Evolutionary conservation across 2,329 filamentous ascomycete species (phyloP), one percentile per base, ranked within the genome.

Genomic region (Fusarium sp.): DNA sequence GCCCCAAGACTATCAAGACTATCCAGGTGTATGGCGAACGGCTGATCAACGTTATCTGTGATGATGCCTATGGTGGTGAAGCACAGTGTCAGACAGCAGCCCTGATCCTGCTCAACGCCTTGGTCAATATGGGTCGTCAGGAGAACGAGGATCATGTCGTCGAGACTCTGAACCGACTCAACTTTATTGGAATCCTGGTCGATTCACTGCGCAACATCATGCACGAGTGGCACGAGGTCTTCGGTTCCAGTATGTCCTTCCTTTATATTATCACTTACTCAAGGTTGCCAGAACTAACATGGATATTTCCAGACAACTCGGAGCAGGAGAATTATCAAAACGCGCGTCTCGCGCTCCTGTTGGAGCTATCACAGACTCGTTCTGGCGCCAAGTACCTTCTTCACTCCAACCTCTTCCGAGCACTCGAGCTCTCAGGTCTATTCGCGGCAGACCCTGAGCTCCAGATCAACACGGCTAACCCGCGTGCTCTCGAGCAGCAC

Each of bases 391-490:
- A 92, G 67, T 91, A 94, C 73, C 91, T 98, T n/a, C 88, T 98
- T 48, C 95, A 97, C 78, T 94, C 94, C 10, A 96, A 96, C 71
- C 88, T 99, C 6, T 96, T 99, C 85, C 90, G 92, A 52, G 89
- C 94, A 0, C 86, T 98, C 31, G 93, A 93, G 72, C 90, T 93
- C 65, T 97, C 95, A 1, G 91, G 92, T n/a, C 88, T 98, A 24
- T 99, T 98, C 82, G 88, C 92, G 10, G 93, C 94, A 14, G 97
- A 99, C 81, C 97, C 97, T 1, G 97, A 99, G 82, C 91, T 99
- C 64, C 95, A 97, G 69, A 91, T 95, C 83, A 91, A 94, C 76
- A 89, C 92, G 65, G 88, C 92, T 64, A 92, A 95, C 76, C 86
- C 90, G 5, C 87, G 89, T 67, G 93, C 94, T 5, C 88, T 98